Conservation (phyloP, 2,329 filamentous ascomycete genomes). For the Xylariaceae sp. region DNA sequence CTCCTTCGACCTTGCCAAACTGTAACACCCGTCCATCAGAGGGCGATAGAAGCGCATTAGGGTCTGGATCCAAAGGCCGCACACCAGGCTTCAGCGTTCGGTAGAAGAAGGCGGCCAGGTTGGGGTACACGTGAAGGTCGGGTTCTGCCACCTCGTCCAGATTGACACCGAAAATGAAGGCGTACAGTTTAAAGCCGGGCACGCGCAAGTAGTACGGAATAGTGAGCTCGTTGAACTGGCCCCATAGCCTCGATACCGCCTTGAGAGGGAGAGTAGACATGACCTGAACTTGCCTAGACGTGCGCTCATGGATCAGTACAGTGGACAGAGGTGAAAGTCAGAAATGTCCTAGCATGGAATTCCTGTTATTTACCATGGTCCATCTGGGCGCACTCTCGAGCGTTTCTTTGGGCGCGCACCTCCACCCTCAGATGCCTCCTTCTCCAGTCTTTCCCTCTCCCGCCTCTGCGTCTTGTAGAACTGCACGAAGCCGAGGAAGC, state of each 20-base stretch:
- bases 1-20: slow-evolving; percentile 84
- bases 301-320: slow-evolving; percentile 4
- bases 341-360: no score
- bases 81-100: slow-evolving; percentile 84
- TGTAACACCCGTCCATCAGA: slow-evolving; percentile 88
- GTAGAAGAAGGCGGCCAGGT: slow-evolving; percentile 96
- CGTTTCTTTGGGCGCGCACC: slow-evolving; percentile 45
- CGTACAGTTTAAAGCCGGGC: slow-evolving; percentile 87
- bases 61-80: slow-evolving; percentile 76
- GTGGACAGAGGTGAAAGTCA: no score
- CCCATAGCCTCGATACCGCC: slow-evolving; percentile 84
- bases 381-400: slow-evolving; percentile 67
- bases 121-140: slow-evolving; percentile 84
- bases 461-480: slow-evolving; percentile 67
- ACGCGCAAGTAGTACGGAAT: slow-evolving; percentile 84
- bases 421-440: slow-evolving; percentile 38
- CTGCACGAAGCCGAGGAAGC: slow-evolving; percentile 75
- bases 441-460: slow-evolving; percentile 48
- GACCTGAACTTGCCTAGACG: slow-evolving; percentile 74
- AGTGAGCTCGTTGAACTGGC: slow-evolving; percentile 81
- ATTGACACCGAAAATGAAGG: slow-evolving; percentile 85
- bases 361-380: slow-evolving; percentile 77
- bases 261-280: slow-evolving; percentile 92
- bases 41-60: slow-evolving; percentile 76
- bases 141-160: slow-evolving; percentile 81